Evolutionary conservation across 495 filamentous ascomycete genomes (phyloP), one percentile per base, ranked within the genome.

Genomic region (Penicillium arizonense): DNA sequence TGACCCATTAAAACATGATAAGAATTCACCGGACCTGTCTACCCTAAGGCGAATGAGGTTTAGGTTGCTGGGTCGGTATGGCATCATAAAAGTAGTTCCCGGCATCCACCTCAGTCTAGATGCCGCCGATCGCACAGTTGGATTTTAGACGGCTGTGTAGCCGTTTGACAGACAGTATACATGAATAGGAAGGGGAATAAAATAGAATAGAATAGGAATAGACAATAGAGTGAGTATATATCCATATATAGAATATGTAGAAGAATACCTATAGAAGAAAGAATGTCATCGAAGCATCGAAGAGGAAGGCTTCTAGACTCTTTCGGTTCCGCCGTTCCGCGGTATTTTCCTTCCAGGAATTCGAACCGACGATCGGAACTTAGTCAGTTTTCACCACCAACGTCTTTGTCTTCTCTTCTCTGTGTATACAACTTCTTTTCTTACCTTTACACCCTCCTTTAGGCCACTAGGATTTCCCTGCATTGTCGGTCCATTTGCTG

Each of bases 401-500:
- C 3, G 18, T 40, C 35, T 41, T 21, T 36, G 2, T 18, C 23
- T n/a, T 16, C 18, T 2, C 28, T 30, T 33, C 14, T 34, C 42
- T 44, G 21, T 43, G 13, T 30, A 26, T 30, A 33, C 12, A 14
- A 21, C 32, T 28, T 33, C 52, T 41, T 14, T 44, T 23, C 8
- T 32, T 37, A 33, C 40, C 0, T 20, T 30, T 0, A 7, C 9
- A 10, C 7, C 2, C 12, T 11, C 4, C 44, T 33, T n/a, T 21
- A 28, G 26, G 37, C 33, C 52, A 39, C 59, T 35, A 57, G 59
- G 59, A 65, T 59, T 47, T 47, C 59, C 59, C 50, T 63, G 59
- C 52, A 57, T 54, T 50, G 54, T 48, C 46, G 43, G 62, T 48
- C 60, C 63, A 57, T 63, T 66, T 66, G 57, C 52, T 43, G 60